phyloP scores from a whole-genome alignment of 257 asterid species.

The Penstemon newberryi region DNA sequence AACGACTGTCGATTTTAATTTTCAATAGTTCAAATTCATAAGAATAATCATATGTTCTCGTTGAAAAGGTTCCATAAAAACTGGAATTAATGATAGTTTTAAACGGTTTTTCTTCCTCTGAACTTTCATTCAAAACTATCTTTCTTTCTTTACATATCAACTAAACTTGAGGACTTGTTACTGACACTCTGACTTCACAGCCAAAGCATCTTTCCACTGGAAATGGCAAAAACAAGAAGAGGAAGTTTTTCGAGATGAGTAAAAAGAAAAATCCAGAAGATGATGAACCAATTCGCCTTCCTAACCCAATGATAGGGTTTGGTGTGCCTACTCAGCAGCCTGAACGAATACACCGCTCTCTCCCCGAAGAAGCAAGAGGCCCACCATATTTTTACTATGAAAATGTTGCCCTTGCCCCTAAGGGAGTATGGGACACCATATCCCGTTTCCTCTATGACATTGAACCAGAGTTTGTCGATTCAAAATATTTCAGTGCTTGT shows the following conservation, averaged over 20 bases:
- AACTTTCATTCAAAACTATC: no score
- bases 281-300: conserved; percentile 49
- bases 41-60: no score
- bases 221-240: conserved; percentile 40
- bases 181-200: conserved; percentile 35
- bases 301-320: conserved; percentile 69
- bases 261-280: conserved; percentile 30
- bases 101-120: no score
- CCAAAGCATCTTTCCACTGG: conserved; percentile 34
- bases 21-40: no score
- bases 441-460: conserved; percentile 45
- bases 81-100: no score
- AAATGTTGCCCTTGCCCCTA: conserved; percentile 68
- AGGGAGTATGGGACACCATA: conserved; percentile 71
- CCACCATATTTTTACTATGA: conserved; percentile 63
- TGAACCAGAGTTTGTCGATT: conserved; percentile 67
- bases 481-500: conserved; percentile 50
- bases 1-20: no score
- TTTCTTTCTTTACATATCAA: neutral
- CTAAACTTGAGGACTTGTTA: neutral
- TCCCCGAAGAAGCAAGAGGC: conserved; percentile 47
- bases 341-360: conserved; percentile 32
- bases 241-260: conserved; percentile 35
- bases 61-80: no score
- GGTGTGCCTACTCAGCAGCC: conserved; percentile 45